A percentile compares a stretch with the other conserved stretches of the same genome.
These are phyloP conservation scores for Vitis amurensis DNA, from an alignment of 164 flowering plant genomes.

Conservation along the genomic window DNA sequence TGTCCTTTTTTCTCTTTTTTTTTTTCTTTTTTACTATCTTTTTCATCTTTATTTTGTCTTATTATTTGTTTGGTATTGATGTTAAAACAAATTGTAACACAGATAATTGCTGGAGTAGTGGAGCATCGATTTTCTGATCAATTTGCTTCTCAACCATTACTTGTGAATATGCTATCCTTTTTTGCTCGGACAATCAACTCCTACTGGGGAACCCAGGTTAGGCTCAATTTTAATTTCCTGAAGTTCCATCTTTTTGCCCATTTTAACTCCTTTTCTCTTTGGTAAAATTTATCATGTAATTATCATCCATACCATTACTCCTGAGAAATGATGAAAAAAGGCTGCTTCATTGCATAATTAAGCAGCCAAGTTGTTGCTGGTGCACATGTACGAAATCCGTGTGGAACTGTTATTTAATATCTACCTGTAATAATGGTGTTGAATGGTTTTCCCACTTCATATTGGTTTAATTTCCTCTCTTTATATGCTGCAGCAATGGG, in stretches of 20 bases:
- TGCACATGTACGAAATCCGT: too few species aligned
- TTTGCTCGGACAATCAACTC: constrained; percentile 75
- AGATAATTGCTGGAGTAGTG: constrained; percentile 89
- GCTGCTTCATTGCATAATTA: too few species aligned
- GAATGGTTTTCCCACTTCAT: not conserved
- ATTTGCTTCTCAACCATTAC: constrained; percentile 63
- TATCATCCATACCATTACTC: too few species aligned
- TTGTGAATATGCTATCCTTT: constrained; percentile 78
- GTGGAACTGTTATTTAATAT: too few species aligned
- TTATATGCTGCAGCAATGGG: constrained; percentile 80
- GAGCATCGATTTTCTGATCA: constrained; percentile 85
- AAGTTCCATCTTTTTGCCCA: not conserved
- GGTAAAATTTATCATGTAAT: too few species aligned
- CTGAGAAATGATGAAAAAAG: too few species aligned
- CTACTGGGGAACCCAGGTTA: constrained; percentile 92
- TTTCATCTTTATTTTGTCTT: not conserved
- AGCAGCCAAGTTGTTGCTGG: too few species aligned
- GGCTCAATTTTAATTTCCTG: constrained; percentile 9
- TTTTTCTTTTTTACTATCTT: too few species aligned
- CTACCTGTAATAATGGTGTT: not conserved
- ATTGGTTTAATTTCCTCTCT: not conserved
- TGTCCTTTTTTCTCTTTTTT: too few species aligned
- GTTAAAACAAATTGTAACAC: constrained; percentile 25
- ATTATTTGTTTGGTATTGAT: not conserved
- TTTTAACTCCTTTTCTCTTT: too few species aligned